Evolutionary conservation across 2,329 filamentous ascomycete species (phyloP).

Genomic region (Thielaviopsis punctulata): DNA sequence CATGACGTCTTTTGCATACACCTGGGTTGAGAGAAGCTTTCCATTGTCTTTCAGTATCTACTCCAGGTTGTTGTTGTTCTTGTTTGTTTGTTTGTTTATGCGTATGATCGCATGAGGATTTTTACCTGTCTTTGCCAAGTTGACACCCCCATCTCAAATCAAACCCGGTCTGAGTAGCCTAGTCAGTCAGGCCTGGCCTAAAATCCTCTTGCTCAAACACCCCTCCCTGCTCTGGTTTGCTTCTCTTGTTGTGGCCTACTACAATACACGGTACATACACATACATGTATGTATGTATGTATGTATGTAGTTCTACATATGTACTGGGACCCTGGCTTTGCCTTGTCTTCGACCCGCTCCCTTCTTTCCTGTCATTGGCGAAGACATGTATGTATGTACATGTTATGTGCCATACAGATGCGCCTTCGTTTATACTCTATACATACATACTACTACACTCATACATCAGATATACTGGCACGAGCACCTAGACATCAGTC

Average conservation of each 20-base stretch:
- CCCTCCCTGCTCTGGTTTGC: neutral
- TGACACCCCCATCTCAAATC: neutral
- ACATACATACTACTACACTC: neutral
- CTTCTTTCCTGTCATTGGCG: neutral
- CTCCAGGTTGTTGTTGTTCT: neutral
- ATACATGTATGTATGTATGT: too few relatives aligned
- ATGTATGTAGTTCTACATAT: too few relatives aligned
- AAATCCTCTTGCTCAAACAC: neutral
- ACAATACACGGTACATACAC: too few relatives aligned
- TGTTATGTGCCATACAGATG: too few relatives aligned
- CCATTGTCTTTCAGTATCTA: neutral
- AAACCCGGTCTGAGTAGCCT: too few relatives aligned
- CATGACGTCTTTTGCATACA: too few relatives aligned
- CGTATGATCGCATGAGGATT: neutral
- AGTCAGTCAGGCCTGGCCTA: neutral
- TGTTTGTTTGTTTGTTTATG: neutral
- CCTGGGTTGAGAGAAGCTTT: neutral
- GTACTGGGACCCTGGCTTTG: neutral
- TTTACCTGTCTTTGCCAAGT: too few relatives aligned
- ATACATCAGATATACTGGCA: neutral
- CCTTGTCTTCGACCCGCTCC: neutral
- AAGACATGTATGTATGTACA: neutral
- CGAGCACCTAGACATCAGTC: neutral
- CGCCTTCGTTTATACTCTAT: too few relatives aligned
- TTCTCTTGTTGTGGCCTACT: neutral